phyloP scores from a whole-genome alignment of 106 monocot species.

The Apostasia ramifera region DNA sequence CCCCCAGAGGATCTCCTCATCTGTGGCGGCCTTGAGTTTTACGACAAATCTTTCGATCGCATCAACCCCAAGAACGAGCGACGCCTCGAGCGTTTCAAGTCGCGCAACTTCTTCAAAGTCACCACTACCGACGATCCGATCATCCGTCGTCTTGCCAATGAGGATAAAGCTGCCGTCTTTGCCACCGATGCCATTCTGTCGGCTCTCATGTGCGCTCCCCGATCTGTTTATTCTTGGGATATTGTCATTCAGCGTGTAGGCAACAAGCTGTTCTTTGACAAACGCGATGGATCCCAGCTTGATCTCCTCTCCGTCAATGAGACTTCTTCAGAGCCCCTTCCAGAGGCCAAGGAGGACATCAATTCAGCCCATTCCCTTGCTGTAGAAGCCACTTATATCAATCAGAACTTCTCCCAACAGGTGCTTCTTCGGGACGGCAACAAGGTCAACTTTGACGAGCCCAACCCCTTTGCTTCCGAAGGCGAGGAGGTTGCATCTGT shows the following conservation, averaged over 20 bases:
- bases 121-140: slow-evolving; percentile 97
- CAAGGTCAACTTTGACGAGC: slow-evolving; percentile 83
- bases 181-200: slow-evolving; percentile 90
- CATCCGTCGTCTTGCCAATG: slow-evolving; percentile 82
- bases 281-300: slow-evolving; percentile 96
- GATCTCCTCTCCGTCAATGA: slow-evolving; percentile 83
- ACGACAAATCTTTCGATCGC: slow-evolving; percentile 71
- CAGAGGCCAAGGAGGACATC: slow-evolving; percentile 92
- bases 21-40: slow-evolving; percentile 78
- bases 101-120: slow-evolving; percentile 85
- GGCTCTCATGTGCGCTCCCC: slow-evolving; percentile 89
- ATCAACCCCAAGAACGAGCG: slow-evolving; percentile 82
- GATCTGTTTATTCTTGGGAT: slow-evolving; percentile 86
- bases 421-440: slow-evolving; percentile 73
- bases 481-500: slow-evolving; percentile 79
- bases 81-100: slow-evolving; percentile 80
- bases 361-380: slow-evolving; percentile 83
- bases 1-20: slow-evolving; percentile 85
- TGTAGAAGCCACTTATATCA: slow-evolving; percentile 85
- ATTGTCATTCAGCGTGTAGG: slow-evolving; percentile 90
- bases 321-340: slow-evolving; percentile 74
- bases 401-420: slow-evolving; percentile 98
- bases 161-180: slow-evolving; percentile 85
- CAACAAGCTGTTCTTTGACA: slow-evolving; percentile 96
- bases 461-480: slow-evolving; percentile 73